These are phyloP conservation scores for Rhizopus sp. DNA, from an alignment of 371 early-diverging fungal species.

Conservation along the genomic window DNA sequence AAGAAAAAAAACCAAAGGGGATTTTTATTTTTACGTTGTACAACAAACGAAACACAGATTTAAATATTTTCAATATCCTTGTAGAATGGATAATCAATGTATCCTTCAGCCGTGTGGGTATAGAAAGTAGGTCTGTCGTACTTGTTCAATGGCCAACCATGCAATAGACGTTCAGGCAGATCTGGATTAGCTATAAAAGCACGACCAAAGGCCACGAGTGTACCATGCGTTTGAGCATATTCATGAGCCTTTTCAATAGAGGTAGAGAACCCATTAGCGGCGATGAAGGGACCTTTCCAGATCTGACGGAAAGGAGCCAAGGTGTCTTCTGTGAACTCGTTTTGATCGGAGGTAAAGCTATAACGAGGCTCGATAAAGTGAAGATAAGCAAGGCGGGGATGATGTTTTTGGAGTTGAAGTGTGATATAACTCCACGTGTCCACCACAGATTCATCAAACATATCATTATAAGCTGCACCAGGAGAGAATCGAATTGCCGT, in stretches of 20 bases:
- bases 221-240: slow-evolving; percentile 7
- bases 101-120: slow-evolving; percentile 5
- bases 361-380: slow-evolving; percentile 35
- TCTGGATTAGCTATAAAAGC: slow-evolving; percentile 26
- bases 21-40: too few relatives aligned
- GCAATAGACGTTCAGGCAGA: slow-evolving; percentile 14
- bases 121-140: slow-evolving; percentile 15
- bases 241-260: slow-evolving; percentile 12
- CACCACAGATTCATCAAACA: slow-evolving; percentile 29
- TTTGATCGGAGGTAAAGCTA: slow-evolving; percentile 4
- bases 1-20: too few relatives aligned
- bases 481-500: slow-evolving; percentile 29
- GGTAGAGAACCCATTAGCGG: slow-evolving; percentile 31
- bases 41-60: too few relatives aligned
- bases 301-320: slow-evolving; percentile 33
- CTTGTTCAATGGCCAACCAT: slow-evolving; percentile 9
- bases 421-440: slow-evolving; percentile 33
- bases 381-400: slow-evolving; percentile 31
- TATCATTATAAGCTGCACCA: slow-evolving; percentile 18
- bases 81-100: slow-evolving; percentile 9
- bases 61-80: too few relatives aligned
- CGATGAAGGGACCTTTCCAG: slow-evolving; percentile 34
- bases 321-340: slow-evolving; percentile 1
- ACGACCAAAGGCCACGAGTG: slow-evolving; percentile 22
- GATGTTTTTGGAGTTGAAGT: slow-evolving; percentile 17